These are phyloP conservation scores for Chlorencoelia australis DNA, from an alignment of 2,329 filamentous ascomycete species.

Conservation along the genomic window DNA sequence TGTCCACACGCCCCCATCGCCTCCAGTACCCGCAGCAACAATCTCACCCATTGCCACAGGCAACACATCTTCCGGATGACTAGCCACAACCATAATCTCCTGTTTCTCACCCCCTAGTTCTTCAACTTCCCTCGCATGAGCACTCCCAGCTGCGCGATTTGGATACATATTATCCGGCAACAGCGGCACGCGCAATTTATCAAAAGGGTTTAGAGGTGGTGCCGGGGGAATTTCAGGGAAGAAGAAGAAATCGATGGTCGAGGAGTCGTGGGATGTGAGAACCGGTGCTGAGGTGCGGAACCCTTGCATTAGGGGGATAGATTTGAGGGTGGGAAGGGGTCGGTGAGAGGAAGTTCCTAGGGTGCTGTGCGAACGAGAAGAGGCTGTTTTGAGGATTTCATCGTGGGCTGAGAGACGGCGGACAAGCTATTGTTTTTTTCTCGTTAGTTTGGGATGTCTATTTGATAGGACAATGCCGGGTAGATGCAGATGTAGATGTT, in stretches of 20 bases:
- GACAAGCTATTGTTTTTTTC: slow-evolving; percentile 15
- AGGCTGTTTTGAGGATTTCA: too few relatives aligned
- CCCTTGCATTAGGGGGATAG: slow-evolving; percentile 52
- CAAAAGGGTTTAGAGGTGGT: slow-evolving; percentile 22
- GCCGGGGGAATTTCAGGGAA: slow-evolving; percentile 37
- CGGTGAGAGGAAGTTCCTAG: slow-evolving; percentile 24
- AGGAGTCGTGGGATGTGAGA: slow-evolving; percentile 25
- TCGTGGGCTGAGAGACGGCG: slow-evolving; percentile 20
- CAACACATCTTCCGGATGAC: slow-evolving; percentile 42
- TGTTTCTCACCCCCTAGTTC: slow-evolving; percentile 34
- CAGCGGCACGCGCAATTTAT: slow-evolving; percentile 44
- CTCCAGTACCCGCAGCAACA: slow-evolving; percentile 36
- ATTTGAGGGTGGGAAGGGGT: slow-evolving; percentile 32
- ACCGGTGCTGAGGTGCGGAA: slow-evolving; percentile 41
- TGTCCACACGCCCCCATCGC: slow-evolving; percentile 46
- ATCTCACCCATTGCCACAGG: slow-evolving; percentile 45
- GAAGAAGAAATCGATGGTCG: slow-evolving; percentile 36
- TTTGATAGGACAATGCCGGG: too few relatives aligned
- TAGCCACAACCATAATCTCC: slow-evolving; percentile 46
- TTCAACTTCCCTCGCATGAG: slow-evolving; percentile 35
- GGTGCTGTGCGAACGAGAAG: slow-evolving; percentile 22
- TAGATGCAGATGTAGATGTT: neutral
- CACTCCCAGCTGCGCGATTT: slow-evolving; percentile 20
- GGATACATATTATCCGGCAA: slow-evolving; percentile 46
- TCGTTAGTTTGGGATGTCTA: slow-evolving; percentile 3